These are phyloP conservation scores for Abrus precatorius DNA, from an alignment of 306 rosid genomes.

Conservation along the genomic window DNA sequence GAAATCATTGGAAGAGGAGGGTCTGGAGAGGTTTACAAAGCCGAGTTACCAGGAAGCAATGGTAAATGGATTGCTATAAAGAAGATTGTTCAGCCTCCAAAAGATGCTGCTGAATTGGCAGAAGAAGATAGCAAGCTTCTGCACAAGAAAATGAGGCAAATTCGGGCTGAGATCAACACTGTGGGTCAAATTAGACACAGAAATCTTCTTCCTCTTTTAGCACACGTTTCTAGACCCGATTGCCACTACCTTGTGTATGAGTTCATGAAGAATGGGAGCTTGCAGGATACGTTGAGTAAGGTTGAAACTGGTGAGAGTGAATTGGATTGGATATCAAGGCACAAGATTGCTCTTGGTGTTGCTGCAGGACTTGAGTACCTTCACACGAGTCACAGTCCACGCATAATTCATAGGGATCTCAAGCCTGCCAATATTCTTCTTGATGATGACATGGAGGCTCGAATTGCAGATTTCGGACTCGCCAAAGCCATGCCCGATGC, in stretches of 20 bases:
- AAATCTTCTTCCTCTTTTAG: conserved; percentile 80
- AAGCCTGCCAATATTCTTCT: conserved; percentile 85
- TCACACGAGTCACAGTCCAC: conserved; percentile 71
- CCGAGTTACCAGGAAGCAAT: conserved; percentile 73
- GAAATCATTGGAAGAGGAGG: conserved; percentile 81
- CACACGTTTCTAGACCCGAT: conserved; percentile 82
- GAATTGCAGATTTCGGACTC: conserved; percentile 95
- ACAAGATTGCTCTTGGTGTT: conserved; percentile 72
- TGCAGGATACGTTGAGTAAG: conserved; percentile 60
- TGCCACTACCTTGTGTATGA: conserved; percentile 88
- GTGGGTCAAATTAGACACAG: conserved; percentile 92
- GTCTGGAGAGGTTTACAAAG: conserved; percentile 83
- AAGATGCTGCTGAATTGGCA: conserved; percentile 62
- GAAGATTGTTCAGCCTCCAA: conserved; percentile 79
- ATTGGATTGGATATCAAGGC: conserved; percentile 79
- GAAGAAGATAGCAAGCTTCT: conserved; percentile 80
- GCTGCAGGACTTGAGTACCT: conserved; percentile 92
- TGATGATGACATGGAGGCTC: conserved; percentile 90
- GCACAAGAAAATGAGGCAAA: conserved; percentile 85
- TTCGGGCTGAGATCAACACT: conserved; percentile 80
- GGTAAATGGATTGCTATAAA: conserved; percentile 85
- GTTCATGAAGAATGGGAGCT: conserved; percentile 94
- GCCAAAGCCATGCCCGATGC: conserved; percentile 89
- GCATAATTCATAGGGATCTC: conserved; percentile 87
- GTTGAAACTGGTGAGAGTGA: conserved; percentile 54